A percentile compares a stretch with the other conserved stretches of the same genome.
These are phyloP conservation scores for Cladobotryum protrusum DNA, from an alignment of 2,329 filamentous ascomycete genomes.

Conservation along the genomic window DNA sequence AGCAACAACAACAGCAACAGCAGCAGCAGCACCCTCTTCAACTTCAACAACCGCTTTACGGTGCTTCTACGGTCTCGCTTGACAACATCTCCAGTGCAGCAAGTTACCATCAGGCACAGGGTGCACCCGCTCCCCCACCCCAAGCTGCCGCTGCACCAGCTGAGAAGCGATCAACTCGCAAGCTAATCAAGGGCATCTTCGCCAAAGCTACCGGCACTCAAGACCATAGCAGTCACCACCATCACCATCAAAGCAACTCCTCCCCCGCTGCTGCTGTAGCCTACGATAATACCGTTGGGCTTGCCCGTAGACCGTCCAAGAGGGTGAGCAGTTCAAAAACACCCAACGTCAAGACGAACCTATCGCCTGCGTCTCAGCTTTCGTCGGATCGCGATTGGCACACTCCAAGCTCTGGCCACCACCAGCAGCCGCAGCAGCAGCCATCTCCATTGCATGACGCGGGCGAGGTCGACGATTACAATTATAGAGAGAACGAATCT, in stretches of 20 bases:
- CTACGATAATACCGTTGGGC: constrained; percentile 44
- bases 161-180: constrained; percentile 46
- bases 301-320: constrained; percentile 52
- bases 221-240: constrained; percentile 18
- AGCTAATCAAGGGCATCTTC: constrained; percentile 50
- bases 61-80: constrained; percentile 20
- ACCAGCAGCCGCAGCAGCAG: constrained; percentile 7
- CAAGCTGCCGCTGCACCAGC: constrained; percentile 22
- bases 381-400: constrained; percentile 17
- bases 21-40: constrained; percentile 23
- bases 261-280: constrained; percentile 21
- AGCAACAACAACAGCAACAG: constrained; percentile 27
- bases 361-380: constrained; percentile 20
- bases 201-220: constrained; percentile 24
- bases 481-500: constrained; percentile 29
- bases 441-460: constrained; percentile 40
- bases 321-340: constrained; percentile 43
- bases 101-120: constrained; percentile 18
- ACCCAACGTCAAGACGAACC: constrained; percentile 34
- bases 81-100: constrained; percentile 18
- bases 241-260: constrained; percentile 20
- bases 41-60: constrained; percentile 27
- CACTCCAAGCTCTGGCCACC: constrained; percentile 14
- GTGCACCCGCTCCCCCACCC: constrained; percentile 30
- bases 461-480: constrained; percentile 34